Evolutionary conservation across 257 asterid genomes (phyloP).

Genomic region (Solanum appendiculatum): DNA sequence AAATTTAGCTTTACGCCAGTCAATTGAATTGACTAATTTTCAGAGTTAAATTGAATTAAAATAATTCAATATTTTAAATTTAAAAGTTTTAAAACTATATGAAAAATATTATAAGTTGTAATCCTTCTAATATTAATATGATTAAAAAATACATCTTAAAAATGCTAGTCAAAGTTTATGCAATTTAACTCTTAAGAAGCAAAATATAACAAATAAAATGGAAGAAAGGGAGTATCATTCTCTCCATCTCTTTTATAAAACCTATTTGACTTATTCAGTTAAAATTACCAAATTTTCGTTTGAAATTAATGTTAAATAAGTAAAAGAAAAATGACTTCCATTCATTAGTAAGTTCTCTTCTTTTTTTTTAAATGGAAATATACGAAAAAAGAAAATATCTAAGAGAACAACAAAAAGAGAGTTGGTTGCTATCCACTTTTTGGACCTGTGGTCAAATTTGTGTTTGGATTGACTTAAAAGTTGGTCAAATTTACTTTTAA

Average conservation of each 20-base stretch:
- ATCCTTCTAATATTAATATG: not conserved
- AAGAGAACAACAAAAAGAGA: not conserved
- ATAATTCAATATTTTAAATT: too few relatives aligned
- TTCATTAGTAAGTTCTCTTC: too few relatives aligned
- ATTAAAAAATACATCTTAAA: not conserved
- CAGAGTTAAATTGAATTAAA: too few relatives aligned
- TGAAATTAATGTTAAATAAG: not conserved
- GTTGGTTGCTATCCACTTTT: not conserved
- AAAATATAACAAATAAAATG: not conserved
- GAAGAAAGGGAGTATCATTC: not conserved
- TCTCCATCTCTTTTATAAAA: not conserved
- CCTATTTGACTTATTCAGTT: not conserved
- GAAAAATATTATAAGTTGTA: too few relatives aligned
- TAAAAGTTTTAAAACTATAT: too few relatives aligned
- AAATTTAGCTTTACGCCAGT: too few relatives aligned
- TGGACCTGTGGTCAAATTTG: not conserved
- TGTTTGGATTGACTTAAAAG: too few relatives aligned
- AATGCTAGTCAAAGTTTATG: too few relatives aligned
- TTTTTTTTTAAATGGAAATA: not conserved
- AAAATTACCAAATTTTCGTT: not conserved
- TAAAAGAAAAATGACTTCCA: not conserved
- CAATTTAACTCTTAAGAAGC: not conserved
- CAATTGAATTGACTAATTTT: too few relatives aligned
- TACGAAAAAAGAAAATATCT: not conserved
- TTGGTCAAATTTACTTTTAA: too few relatives aligned